These are phyloP conservation scores for Tilletiopsis washingtonensis DNA, from an alignment of 1,284 basidiomycete species.

Conservation along the genomic window DNA sequence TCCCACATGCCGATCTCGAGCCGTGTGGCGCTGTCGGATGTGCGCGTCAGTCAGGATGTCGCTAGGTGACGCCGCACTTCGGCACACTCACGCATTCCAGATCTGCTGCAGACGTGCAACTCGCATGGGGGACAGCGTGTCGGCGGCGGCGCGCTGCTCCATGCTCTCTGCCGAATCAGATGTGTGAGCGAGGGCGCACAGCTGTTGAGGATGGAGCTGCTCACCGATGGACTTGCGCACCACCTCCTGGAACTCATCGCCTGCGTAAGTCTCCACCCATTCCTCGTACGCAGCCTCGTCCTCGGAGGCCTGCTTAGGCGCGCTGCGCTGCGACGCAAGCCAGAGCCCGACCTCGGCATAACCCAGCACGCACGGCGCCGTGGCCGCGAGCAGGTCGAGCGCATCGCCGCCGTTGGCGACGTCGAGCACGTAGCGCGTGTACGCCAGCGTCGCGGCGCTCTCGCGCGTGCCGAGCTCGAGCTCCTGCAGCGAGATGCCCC, in stretches of 20 bases:
- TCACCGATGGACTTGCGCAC: constrained; percentile 64
- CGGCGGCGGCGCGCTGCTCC: constrained; percentile 47
- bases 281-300: constrained; percentile 18
- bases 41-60: too few species aligned
- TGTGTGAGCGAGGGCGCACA: neutral
- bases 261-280: constrained; percentile 79
- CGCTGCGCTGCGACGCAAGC: constrained; percentile 48
- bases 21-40: constrained; percentile 49
- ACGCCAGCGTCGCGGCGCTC: constrained; percentile 35
- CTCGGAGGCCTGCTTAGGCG: neutral
- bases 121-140: constrained; percentile 60
- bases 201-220: constrained; percentile 22
- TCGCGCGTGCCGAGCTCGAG: constrained; percentile 25
- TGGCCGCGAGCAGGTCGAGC: constrained; percentile 67
- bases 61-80: neutral
- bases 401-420: constrained; percentile 53
- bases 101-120: constrained; percentile 63
- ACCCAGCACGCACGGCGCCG: constrained; percentile 77
- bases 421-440: constrained; percentile 41
- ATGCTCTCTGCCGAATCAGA: constrained; percentile 9
- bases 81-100: constrained; percentile 61
- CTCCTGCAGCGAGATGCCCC: constrained; percentile 18
- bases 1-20: constrained; percentile 89
- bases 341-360: constrained; percentile 84
- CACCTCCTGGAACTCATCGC: constrained; percentile 62